Conservation (phyloP, 805 yeast genomes). For the Sugiyamaella valdiviana region DNA sequence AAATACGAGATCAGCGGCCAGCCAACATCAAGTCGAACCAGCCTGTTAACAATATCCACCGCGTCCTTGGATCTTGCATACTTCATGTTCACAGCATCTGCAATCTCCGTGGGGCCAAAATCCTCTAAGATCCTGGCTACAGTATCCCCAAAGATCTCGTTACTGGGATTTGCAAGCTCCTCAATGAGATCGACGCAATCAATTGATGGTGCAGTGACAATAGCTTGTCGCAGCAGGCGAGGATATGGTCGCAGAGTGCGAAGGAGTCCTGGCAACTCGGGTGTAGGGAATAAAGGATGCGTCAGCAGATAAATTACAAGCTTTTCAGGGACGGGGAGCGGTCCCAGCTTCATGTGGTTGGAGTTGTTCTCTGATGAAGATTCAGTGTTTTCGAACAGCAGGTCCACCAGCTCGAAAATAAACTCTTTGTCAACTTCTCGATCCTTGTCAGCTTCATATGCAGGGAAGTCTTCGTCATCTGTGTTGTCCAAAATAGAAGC, state of each 20-base stretch:
- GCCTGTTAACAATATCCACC: slow-evolving; percentile 36
- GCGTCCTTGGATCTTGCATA: slow-evolving; percentile 20
- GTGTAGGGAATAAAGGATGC: slow-evolving; percentile 77
- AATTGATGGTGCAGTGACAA: slow-evolving; percentile 69
- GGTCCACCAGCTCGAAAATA: slow-evolving; percentile 22
- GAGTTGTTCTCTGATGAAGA: not conserved
- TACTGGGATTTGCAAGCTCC: slow-evolving; percentile 52
- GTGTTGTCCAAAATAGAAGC: slow-evolving; percentile 4
- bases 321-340: slow-evolving; percentile 41
- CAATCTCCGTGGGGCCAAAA: slow-evolving; percentile 43
- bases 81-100: slow-evolving; percentile 17
- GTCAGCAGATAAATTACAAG: slow-evolving; percentile 70
- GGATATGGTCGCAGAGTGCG: slow-evolving; percentile 47
- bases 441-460: slow-evolving; percentile 20
- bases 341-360: slow-evolving; percentile 1
- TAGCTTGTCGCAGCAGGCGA: slow-evolving; percentile 70
- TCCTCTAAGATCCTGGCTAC: slow-evolving; percentile 62
- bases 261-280: slow-evolving; percentile 51
- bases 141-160: slow-evolving; percentile 61
- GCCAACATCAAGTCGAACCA: slow-evolving; percentile 44
- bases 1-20: slow-evolving; percentile 58
- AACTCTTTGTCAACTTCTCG: slow-evolving; percentile 22
- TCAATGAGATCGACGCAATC: slow-evolving; percentile 55
- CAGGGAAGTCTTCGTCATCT: slow-evolving; percentile 5
- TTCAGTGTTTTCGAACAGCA: slow-evolving; percentile 25